Evolutionary conservation across 2,329 filamentous ascomycete species (phyloP).

Genomic region (Niveomyces coronatus): DNA sequence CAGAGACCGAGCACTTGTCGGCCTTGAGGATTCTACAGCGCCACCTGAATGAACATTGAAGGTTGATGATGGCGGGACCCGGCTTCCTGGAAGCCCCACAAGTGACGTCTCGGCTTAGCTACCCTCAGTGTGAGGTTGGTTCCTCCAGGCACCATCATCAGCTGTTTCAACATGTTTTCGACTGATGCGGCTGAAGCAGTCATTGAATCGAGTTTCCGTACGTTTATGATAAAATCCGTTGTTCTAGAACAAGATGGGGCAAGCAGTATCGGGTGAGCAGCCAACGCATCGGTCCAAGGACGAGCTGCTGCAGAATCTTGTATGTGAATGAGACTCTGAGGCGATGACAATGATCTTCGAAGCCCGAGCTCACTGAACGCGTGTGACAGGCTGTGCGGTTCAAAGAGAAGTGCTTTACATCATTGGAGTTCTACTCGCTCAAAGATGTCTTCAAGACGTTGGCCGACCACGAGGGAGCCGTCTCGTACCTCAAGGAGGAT

Average conservation of each 20-base stretch:
- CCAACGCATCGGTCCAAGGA: slow-evolving; percentile 37
- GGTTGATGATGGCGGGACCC: too few species aligned
- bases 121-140: too few species aligned
- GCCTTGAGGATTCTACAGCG: too few species aligned
- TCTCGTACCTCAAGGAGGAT: slow-evolving; percentile 57
- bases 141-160: background rate
- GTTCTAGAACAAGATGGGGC: slow-evolving; percentile 41
- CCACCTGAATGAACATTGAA: too few species aligned
- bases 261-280: slow-evolving; percentile 37
- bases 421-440: slow-evolving; percentile 63
- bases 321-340: slow-evolving; percentile 21
- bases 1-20: too few species aligned
- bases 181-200: background rate
- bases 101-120: slow-evolving; percentile 2
- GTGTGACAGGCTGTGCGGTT: slow-evolving; percentile 46
- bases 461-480: slow-evolving; percentile 50
- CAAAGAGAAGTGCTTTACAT: slow-evolving; percentile 59
- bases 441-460: slow-evolving; percentile 63
- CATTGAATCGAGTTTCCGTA: background rate
- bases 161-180: background rate
- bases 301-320: slow-evolving; percentile 40
- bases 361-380: background rate
- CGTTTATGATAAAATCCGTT: background rate
- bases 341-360: slow-evolving; percentile 3
- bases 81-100: slow-evolving; percentile 8